Conservation (phyloP, 352 stramenopile genomes). For the Globisporangium sylvaticum region DNA sequence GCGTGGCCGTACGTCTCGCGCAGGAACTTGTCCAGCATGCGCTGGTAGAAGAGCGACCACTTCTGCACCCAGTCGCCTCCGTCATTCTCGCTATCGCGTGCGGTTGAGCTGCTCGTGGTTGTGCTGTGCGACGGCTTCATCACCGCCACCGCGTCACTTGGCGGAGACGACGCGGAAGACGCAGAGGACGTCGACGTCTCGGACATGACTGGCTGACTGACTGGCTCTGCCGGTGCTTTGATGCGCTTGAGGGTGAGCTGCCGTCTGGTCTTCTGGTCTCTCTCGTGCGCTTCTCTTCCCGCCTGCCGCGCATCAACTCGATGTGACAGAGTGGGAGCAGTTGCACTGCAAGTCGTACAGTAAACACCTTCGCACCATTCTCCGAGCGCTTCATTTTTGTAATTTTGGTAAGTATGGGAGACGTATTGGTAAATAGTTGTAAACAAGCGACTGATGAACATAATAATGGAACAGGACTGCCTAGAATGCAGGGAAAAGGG, state of each 20-base stretch:
- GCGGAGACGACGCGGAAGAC: neutral
- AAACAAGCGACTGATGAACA: too few relatives aligned
- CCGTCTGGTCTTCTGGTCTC: neutral
- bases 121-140: neutral
- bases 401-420: too few relatives aligned
- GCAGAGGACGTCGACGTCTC: conserved; percentile 2
- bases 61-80: conserved; percentile 16
- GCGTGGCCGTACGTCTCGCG: conserved; percentile 54
- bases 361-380: neutral
- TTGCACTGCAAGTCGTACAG: neutral
- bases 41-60: conserved; percentile 19
- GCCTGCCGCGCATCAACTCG: conserved; percentile 1
- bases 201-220: neutral
- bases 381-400: neutral
- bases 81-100: neutral
- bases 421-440: too few relatives aligned
- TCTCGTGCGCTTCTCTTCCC: neutral
- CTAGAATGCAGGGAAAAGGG: neutral
- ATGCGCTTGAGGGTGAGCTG: neutral
- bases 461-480: too few relatives aligned
- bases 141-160: neutral
- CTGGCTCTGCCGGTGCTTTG: neutral
- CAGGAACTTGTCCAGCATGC: conserved; percentile 36
- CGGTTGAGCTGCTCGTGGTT: neutral
- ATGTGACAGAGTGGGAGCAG: conserved; percentile 5